These are phyloP conservation scores for Quercus phellos DNA, from an alignment of 331 rosid species.

Conservation along the genomic window DNA sequence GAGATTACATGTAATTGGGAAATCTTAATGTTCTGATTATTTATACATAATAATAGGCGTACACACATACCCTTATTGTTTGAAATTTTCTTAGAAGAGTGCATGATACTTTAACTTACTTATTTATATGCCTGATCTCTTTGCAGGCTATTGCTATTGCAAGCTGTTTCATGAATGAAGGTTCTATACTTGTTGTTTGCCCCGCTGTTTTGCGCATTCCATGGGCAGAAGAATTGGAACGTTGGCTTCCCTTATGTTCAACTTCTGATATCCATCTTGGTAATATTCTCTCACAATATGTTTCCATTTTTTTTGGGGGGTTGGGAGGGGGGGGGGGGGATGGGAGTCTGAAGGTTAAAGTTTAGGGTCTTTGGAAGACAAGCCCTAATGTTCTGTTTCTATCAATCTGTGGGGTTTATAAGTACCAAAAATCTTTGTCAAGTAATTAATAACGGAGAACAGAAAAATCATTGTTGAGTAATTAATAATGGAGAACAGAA, in stretches of 20 bases:
- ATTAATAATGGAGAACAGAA: not conserved
- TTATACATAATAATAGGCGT: not conserved
- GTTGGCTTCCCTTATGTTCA: slow-evolving; percentile 85
- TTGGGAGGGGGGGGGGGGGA: not conserved
- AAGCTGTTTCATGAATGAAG: slow-evolving; percentile 77
- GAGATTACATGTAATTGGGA: not conserved
- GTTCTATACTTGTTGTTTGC: slow-evolving; percentile 82
- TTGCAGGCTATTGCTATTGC: slow-evolving; percentile 91
- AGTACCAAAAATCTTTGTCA: too few species aligned
- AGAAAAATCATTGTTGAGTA: too few species aligned
- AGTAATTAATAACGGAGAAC: too few species aligned
- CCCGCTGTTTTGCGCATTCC: slow-evolving; percentile 90
- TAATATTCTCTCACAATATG: slow-evolving; percentile 23
- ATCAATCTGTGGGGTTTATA: too few species aligned
- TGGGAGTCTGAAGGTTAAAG: not conserved
- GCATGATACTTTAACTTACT: not conserved
- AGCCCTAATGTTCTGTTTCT: not conserved
- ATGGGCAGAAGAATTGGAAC: slow-evolving; percentile 97
- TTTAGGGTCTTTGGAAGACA: not conserved
- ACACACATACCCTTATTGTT: not conserved
- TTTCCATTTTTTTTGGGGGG: not conserved
- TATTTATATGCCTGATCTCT: slow-evolving; percentile 15
- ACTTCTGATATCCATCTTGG: slow-evolving; percentile 89
- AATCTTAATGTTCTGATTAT: not conserved
- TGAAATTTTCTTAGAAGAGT: not conserved